These are phyloP conservation scores for Alternaria burnsii DNA, from an alignment of 2,329 filamentous ascomycete genomes.

Conservation along the genomic window DNA sequence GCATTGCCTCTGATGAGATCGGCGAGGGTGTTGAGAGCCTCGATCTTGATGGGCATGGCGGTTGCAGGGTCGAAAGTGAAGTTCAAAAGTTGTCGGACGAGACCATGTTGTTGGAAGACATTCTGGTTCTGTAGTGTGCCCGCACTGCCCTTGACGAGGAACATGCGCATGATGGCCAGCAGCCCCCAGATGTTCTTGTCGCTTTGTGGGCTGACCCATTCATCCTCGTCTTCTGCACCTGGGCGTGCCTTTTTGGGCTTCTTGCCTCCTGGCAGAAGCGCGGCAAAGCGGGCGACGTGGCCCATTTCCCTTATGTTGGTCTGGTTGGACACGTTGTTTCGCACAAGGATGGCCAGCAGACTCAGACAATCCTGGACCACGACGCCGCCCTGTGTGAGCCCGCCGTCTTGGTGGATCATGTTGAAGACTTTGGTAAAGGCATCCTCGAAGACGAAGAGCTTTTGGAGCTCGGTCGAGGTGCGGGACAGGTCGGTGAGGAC, in stretches of 20 bases:
- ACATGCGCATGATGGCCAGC: slow-evolving; percentile 84
- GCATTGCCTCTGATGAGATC: slow-evolving; percentile 87
- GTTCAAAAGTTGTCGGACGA: slow-evolving; percentile 80
- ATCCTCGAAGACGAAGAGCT: slow-evolving; percentile 93
- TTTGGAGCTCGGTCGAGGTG: slow-evolving; percentile 87
- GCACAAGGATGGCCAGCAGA: slow-evolving; percentile 85
- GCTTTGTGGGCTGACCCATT: slow-evolving; percentile 78
- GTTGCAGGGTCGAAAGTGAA: slow-evolving; percentile 80
- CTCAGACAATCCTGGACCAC: slow-evolving; percentile 93
- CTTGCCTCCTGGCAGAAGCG: slow-evolving; percentile 70
- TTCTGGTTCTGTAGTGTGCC: slow-evolving; percentile 85
- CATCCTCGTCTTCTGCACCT: slow-evolving; percentile 67
- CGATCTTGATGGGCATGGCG: slow-evolving; percentile 80
- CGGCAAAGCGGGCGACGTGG: slow-evolving; percentile 75
- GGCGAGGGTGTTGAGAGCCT: slow-evolving; percentile 85
- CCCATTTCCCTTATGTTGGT: slow-evolving; percentile 92
- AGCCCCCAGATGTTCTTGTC: slow-evolving; percentile 94
- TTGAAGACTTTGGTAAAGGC: slow-evolving; percentile 87
- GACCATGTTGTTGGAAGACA: slow-evolving; percentile 83
- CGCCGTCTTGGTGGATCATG: slow-evolving; percentile 83
- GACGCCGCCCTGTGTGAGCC: slow-evolving; percentile 81
- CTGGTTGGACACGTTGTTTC: slow-evolving; percentile 90
- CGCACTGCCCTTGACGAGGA: slow-evolving; percentile 80
- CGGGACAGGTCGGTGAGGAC: slow-evolving; percentile 89
- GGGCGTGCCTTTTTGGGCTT: slow-evolving; percentile 63